Conservation (phyloP, 257 asterid genomes). For the Salvia hispanica region DNA sequence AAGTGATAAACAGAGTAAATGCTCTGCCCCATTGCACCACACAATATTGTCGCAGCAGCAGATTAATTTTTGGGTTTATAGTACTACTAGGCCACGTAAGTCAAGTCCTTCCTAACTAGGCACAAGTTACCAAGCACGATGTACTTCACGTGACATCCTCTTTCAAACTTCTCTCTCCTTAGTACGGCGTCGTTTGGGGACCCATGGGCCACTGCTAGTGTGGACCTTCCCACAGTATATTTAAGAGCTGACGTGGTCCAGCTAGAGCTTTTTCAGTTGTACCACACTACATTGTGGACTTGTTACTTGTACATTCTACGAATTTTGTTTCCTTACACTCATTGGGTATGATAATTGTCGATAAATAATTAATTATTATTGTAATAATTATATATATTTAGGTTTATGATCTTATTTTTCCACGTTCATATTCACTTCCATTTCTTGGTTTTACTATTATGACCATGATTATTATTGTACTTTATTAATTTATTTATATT, state of each 20-base stretch:
- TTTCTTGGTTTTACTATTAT: no score
- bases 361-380: no score
- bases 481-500: no score
- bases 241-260: neutral
- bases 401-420: no score
- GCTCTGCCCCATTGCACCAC: constrained; percentile 2
- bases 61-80: neutral
- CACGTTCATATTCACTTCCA: no score
- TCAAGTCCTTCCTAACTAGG: constrained; percentile 18
- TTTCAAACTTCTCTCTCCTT: no score
- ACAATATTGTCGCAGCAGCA: neutral
- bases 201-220: neutral
- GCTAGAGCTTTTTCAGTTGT: neutral
- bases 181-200: constrained; percentile 12
- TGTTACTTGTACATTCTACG: neutral
- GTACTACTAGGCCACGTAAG: constrained; percentile 32
- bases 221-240: neutral
- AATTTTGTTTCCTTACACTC: neutral
- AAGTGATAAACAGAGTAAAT: constrained; percentile 12
- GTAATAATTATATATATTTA: no score
- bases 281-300: neutral
- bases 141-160: constrained; percentile 32
- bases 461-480: no score
- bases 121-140: constrained; percentile 38
- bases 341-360: no score